Evolutionary conservation across 129 eudicot genomes (phyloP).

Genomic region (Rutidosis leptorrhynchoides): DNA sequence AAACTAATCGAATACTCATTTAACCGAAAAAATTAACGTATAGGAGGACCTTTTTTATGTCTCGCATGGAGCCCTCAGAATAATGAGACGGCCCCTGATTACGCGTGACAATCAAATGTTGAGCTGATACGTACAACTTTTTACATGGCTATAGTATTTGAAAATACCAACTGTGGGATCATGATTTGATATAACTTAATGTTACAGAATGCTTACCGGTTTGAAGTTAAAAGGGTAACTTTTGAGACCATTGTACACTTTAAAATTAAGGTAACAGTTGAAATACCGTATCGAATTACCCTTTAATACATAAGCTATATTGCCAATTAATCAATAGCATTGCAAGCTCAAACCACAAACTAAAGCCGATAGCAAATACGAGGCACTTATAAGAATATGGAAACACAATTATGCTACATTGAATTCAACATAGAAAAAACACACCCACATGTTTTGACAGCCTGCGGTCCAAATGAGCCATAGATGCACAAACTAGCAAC

Average conservation of each 20-base stretch:
- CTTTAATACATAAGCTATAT: too few relatives aligned
- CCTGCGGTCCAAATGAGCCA: background rate
- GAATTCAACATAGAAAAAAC: background rate
- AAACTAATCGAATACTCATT: too few relatives aligned
- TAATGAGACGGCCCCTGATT: too few relatives aligned
- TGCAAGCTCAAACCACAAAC: background rate
- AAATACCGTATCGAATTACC: too few relatives aligned
- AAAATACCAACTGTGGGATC: background rate
- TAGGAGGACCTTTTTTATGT: too few relatives aligned
- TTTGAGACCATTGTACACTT: background rate
- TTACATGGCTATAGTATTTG: background rate
- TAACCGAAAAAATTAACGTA: too few relatives aligned
- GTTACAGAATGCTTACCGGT: background rate
- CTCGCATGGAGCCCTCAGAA: too few relatives aligned
- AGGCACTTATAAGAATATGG: background rate
- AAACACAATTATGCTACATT: constrained; percentile 8
- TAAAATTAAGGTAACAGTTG: too few relatives aligned
- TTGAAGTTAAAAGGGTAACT: too few relatives aligned
- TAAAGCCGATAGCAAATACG: background rate
- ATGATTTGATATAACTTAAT: background rate
- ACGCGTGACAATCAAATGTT: background rate
- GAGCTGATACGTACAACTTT: background rate
- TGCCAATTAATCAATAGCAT: too few relatives aligned
- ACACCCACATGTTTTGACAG: background rate
- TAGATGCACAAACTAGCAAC: background rate